phyloP scores from a whole-genome alignment of 2,329 filamentous ascomycete species.

The Fusarium kyushuense region DNA sequence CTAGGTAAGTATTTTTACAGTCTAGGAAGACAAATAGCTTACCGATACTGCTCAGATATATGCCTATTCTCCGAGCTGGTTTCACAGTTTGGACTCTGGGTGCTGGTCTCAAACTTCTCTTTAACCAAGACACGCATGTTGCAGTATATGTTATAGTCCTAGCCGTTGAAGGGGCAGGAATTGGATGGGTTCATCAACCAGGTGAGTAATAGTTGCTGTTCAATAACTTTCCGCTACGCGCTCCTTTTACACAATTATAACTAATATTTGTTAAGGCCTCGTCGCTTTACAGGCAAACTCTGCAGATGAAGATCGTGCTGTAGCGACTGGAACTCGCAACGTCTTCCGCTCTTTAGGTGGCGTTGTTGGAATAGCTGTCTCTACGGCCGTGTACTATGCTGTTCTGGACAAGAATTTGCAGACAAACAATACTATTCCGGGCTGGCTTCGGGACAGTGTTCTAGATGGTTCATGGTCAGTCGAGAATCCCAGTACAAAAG shows the following conservation, averaged over 20 bases:
- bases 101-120: background rate
- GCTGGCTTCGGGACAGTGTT: background rate
- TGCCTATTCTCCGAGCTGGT: background rate
- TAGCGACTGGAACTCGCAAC: constrained; percentile 9
- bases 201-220: too few species aligned
- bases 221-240: too few species aligned
- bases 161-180: background rate
- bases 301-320: background rate
- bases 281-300: constrained; percentile 1
- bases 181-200: constrained; percentile 18
- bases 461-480: background rate
- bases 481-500: background rate
- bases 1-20: background rate
- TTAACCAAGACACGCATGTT: background rate
- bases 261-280: rapidly evolving
- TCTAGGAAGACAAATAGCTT: rapidly evolving
- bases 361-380: constrained; percentile 5
- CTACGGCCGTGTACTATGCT: background rate
- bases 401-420: rapidly evolving
- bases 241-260: too few species aligned
- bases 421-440: rapidly evolving
- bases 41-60: background rate
- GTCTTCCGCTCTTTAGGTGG: background rate
- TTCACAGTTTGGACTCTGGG: background rate
- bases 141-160: background rate